Percentiles rank a stretch among this genome's conserved stretches.
Conservation (phyloP, 768 basidiomycete genomes). For the Rubroboletus pulcherrimus region DNA sequence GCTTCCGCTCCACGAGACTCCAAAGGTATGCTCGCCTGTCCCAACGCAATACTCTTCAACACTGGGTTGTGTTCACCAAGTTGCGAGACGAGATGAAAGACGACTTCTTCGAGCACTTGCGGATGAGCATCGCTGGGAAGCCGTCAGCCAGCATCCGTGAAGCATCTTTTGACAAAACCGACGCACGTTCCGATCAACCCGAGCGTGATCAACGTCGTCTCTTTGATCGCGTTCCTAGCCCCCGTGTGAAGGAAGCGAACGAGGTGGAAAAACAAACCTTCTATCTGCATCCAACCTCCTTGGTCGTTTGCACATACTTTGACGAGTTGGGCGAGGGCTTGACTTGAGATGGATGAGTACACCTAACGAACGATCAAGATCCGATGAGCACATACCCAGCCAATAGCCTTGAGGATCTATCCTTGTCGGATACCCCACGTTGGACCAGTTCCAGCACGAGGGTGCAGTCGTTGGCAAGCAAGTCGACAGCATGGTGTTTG, state of each 20-base stretch:
- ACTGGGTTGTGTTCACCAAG: slow-evolving; percentile 66
- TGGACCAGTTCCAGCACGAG: slow-evolving; percentile 38
- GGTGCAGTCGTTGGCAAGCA: slow-evolving; percentile 31
- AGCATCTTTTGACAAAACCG: not conserved
- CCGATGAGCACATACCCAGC: slow-evolving; percentile 54
- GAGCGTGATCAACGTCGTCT: slow-evolving; percentile 60
- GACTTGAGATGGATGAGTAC: slow-evolving; percentile 26
- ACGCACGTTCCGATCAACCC: slow-evolving; percentile 50
- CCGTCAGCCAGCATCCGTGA: slow-evolving; percentile 2
- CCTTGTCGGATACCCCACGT: slow-evolving; percentile 47
- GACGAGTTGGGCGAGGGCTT: slow-evolving; percentile 46
- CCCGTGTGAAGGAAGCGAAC: slow-evolving; percentile 45
- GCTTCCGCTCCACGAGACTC: not conserved
- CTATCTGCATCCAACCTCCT: slow-evolving; percentile 34
- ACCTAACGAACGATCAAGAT: not conserved
- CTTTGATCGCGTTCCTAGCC: slow-evolving; percentile 46
- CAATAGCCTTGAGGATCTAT: slow-evolving; percentile 57
- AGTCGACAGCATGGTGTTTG: slow-evolving; percentile 36
- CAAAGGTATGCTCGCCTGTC: slow-evolving; percentile 46
- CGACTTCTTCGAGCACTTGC: slow-evolving; percentile 53
- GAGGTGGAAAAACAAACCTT: slow-evolving; percentile 43
- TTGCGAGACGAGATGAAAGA: slow-evolving; percentile 62
- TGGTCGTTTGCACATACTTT: slow-evolving; percentile 38
- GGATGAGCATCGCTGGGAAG: slow-evolving; percentile 43
- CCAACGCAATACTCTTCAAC: slow-evolving; percentile 62